A percentile compares a stretch with the other conserved stretches of the same genome.
phyloP scores from a whole-genome alignment of 768 basidiomycete genomes.

The Fistulinella prunicolor region DNA sequence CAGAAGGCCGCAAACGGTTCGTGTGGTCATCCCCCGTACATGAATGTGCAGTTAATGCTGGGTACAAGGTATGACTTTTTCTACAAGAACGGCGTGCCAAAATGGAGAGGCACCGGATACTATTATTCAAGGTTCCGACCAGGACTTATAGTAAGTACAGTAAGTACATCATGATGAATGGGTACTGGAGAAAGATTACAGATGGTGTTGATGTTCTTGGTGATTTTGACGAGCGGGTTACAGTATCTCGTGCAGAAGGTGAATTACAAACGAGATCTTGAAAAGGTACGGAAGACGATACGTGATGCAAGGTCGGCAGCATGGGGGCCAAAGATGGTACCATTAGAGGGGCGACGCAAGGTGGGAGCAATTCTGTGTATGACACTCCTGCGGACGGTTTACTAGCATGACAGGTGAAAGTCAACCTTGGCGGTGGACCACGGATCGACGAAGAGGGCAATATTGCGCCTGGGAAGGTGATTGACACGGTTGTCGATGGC shows the following conservation, averaged over 20 bases:
- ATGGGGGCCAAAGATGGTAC: constrained; percentile 78
- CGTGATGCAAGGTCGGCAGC: constrained; percentile 66
- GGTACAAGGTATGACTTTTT: constrained; percentile 81
- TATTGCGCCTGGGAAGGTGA: constrained; percentile 44
- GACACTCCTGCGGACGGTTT: constrained; percentile 6
- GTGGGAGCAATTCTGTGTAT: constrained; percentile 33
- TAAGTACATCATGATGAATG: constrained; percentile 1
- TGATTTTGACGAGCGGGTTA: constrained; percentile 69
- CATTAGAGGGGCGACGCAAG: constrained; percentile 64
- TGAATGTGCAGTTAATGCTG: constrained; percentile 1
- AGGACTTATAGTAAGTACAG: constrained; percentile 65
- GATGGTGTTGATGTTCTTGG: constrained; percentile 77
- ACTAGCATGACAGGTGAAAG: constrained; percentile 54
- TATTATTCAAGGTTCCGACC: constrained; percentile 96
- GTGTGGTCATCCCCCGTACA: constrained; percentile 23
- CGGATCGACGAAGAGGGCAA: constrained; percentile 57
- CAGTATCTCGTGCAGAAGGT: constrained; percentile 80
- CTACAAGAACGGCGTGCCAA: constrained; percentile 96
- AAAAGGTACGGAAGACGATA: constrained; percentile 61
- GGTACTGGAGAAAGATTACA: constrained; percentile 28
- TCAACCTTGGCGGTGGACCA: constrained; percentile 58
- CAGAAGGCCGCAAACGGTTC: constrained; percentile 73
- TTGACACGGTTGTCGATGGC: constrained; percentile 83
- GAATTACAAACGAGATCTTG: constrained; percentile 72
- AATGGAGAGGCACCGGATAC: constrained; percentile 94